Evolutionary conservation across 2,329 filamentous ascomycete genomes (phyloP), one percentile per base, ranked within the genome.

Genomic region (Berkeleyomyces basicola): DNA sequence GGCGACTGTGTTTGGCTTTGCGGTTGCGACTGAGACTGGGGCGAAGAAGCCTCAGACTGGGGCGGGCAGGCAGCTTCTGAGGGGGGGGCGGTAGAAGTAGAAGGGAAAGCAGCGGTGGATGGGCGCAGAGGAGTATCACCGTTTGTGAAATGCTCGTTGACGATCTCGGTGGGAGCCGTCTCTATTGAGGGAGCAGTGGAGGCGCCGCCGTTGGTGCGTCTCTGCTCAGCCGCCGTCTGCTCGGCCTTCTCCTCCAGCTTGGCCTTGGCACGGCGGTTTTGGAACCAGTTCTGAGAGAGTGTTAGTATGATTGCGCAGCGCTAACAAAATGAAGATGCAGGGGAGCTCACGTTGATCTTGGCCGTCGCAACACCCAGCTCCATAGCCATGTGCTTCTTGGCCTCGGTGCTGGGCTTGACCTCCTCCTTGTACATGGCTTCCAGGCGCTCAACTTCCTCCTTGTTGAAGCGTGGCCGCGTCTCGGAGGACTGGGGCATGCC

Each of bases 371-470:
- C 79, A 61, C 78, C 76, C 75, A 85, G 82, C 5, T 77, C 74
- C 66, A 84, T 81, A 3, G 82, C 82, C 58, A 84, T 75, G 60
- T 78, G 76, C 66, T 81, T 81, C 71, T 85, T 85, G 40, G 77
- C 76, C 63, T 77, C 81, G 70, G 81, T 84, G 61, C 79, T 82
- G 7, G 82, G 82, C 71, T 85, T 85, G 66, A 80, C 79, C 69
- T 85, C 85, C 70, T 82, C 81, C 65, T 79, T 76, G 67, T 85
- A 85, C 69, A 84, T 81, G 42, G 76, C 75, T 68, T 85, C 82
- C 39, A 85, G 73, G 58, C 80, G 70, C 66, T 82, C 79, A 7
- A 82, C 80, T 69, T 82, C 80, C 59, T 82, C 79, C 69, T 82
- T 82, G 62, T 79, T 79, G 39, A 83, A 72, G 40, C 79, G 74